Evolutionary conservation across 495 filamentous ascomycete species (phyloP).

Genomic region (Glonium stellatum): DNA sequence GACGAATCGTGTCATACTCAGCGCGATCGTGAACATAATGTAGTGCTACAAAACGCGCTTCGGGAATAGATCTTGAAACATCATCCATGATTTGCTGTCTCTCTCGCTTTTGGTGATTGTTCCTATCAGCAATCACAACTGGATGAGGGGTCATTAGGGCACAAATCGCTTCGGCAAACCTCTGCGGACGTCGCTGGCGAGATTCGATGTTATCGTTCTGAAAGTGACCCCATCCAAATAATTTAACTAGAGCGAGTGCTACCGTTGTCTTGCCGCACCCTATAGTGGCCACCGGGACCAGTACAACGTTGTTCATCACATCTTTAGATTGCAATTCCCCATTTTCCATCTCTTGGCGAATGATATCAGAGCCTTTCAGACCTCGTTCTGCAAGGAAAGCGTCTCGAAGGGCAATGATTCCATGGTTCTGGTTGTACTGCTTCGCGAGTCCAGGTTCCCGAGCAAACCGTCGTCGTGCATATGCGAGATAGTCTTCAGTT

Average conservation of each 20-base stretch:
- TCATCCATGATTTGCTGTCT: constrained; percentile 81
- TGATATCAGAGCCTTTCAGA: constrained; percentile 78
- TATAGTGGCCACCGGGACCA: constrained; percentile 83
- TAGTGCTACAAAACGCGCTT: constrained; percentile 76
- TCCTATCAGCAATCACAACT: constrained; percentile 85
- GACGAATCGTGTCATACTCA: constrained; percentile 56
- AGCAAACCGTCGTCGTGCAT: constrained; percentile 64
- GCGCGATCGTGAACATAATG: constrained; percentile 75
- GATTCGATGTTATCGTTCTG: constrained; percentile 96
- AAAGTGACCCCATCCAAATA: constrained; percentile 90
- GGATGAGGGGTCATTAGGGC: constrained; percentile 51
- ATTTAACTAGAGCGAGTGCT: constrained; percentile 68
- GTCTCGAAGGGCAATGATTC: constrained; percentile 87
- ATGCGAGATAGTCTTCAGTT: constrained; percentile 83
- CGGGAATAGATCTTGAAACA: constrained; percentile 49
- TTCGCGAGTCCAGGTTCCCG: constrained; percentile 55
- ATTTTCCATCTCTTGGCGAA: constrained; percentile 50
- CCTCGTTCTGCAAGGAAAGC: constrained; percentile 76
- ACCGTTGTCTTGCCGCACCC: constrained; percentile 97
- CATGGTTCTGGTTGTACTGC: constrained; percentile 77
- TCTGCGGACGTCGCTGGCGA: constrained; percentile 58
- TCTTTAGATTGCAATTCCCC: constrained; percentile 39
- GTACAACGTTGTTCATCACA: constrained; percentile 58
- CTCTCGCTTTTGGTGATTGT: constrained; percentile 86
- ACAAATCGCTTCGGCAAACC: constrained; percentile 62